Evolutionary conservation across 2,329 filamentous ascomycete species (phyloP).

Genomic region (Alternaria novae-zelandiae): DNA sequence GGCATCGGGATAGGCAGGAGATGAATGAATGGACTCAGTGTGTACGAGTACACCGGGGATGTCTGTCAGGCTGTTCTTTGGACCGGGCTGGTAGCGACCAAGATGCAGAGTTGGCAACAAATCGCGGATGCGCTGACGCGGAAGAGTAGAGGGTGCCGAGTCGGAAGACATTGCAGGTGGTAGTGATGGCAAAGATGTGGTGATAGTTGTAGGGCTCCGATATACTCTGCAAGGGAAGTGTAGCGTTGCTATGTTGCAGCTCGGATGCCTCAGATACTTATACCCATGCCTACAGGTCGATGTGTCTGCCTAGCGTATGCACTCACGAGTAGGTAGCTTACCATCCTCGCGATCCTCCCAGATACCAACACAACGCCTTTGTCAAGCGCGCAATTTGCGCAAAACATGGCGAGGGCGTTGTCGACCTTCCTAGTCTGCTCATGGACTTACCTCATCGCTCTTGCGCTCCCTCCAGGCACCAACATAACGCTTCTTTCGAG

Average conservation of each 20-base stretch:
- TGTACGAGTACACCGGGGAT: slow-evolving; percentile 53
- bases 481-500: background rate
- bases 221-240: background rate
- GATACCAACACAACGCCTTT: background rate
- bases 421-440: background rate
- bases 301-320: background rate
- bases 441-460: background rate
- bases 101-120: slow-evolving; percentile 48
- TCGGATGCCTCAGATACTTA: background rate
- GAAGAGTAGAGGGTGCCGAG: slow-evolving; percentile 1
- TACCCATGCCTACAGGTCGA: background rate
- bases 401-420: background rate
- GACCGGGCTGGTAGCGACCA: slow-evolving; percentile 47
- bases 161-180: slow-evolving; percentile 13
- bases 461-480: background rate
- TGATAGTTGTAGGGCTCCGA: background rate
- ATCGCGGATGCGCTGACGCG: slow-evolving; percentile 47
- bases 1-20: slow-evolving; percentile 35
- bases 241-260: background rate
- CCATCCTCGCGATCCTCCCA: background rate
- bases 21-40: slow-evolving; percentile 48
- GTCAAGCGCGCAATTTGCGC: background rate
- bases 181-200: background rate
- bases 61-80: slow-evolving; percentile 54
- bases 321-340: background rate